Conservation (phyloP, 106 monocot species). For the Dioscorea alata region DNA sequence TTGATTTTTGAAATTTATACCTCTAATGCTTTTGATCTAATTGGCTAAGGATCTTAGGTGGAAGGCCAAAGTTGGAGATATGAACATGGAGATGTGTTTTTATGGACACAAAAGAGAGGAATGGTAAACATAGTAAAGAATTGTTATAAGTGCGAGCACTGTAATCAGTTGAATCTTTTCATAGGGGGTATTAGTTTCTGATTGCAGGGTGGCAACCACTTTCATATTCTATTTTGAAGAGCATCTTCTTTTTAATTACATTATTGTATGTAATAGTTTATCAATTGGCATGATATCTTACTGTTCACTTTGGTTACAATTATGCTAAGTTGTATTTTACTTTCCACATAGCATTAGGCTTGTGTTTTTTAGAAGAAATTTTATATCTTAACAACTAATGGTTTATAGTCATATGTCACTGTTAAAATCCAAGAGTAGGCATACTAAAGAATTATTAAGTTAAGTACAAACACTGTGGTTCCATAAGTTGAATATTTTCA, state of each 20-base stretch:
- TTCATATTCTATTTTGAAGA: too few species aligned
- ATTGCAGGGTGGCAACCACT: constrained; percentile 15
- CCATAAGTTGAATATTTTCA: constrained; percentile 91
- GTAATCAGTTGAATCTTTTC: constrained; percentile 82
- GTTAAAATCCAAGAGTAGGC: constrained; percentile 79
- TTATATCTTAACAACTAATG: too few species aligned
- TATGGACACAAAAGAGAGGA: constrained; percentile 74
- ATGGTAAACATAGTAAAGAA: constrained; percentile 90
- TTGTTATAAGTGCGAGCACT: constrained; percentile 92
- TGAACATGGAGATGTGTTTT: constrained; percentile 74
- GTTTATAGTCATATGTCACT: constrained; percentile 3
- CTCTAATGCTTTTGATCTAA: constrained; percentile 1
- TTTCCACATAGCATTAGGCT: too few species aligned
- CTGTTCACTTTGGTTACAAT: too few species aligned
- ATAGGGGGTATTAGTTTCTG: constrained; percentile 90
- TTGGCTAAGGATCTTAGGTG: constrained; percentile 98
- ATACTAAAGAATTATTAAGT: constrained; percentile 94
- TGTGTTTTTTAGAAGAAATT: too few species aligned
- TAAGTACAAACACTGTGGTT: constrained; percentile 88
- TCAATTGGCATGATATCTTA: too few species aligned
- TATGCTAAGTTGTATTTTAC: too few species aligned
- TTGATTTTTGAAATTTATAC: too few species aligned
- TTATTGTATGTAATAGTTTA: too few species aligned
- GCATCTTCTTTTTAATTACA: too few species aligned
- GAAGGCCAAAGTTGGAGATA: constrained; percentile 82